Base-by-base conservation (phyloP, 1,139 yeast species). In the Suhomyces terraborum region DNA sequence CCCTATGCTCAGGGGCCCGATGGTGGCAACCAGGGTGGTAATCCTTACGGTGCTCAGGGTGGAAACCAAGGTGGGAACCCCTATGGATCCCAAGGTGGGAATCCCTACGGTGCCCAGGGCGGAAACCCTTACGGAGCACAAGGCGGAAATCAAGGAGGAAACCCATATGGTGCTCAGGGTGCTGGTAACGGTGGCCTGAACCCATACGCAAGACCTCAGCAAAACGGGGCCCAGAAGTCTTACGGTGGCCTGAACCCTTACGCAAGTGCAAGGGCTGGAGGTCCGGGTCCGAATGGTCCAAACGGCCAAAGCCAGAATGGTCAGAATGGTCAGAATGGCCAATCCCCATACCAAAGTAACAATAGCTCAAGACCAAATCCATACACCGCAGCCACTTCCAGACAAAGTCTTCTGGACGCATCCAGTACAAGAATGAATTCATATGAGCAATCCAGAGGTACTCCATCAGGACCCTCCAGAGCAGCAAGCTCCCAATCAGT, bases 121-220 rank as follows among this genome's bases (percentile, higher is more conserved):
- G 46, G 41, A 24, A 43, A 43, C 16, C 45, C 45, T 22, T 45
- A 47, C 46, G 29, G 41, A 31, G 31, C 45, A 18, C 38, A 37
- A 12, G 43, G 40, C 27, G 35, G 40, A 20, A 21, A 36, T 6
- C 38, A 38, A 4, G 36, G 45, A 10, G 42, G 41, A 17, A 58
- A 54, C 32, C 36, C 55, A 8, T 54, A 54, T 32, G 35, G 36
- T 10, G 19, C 28, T 5, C 31, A 24, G 20, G 21, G 32, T 17
- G 23, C 22, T 10, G 31, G 20, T 8, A 30, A 30, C 8, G 25
- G 32, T 2, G 32, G 32, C 4, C 32, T 20, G 32, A 30, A 12
- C 16, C 32, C 32, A n/a, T 30, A 30, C 9, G 24, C 10, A 3
- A 30, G 24, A 13, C 32, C 32, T 20, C 4, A 23, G 10, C 20